Evolutionary conservation across 2,329 filamentous ascomycete genomes (phyloP), one percentile per base, ranked within the genome.

Genomic region (Claviceps citrina): DNA sequence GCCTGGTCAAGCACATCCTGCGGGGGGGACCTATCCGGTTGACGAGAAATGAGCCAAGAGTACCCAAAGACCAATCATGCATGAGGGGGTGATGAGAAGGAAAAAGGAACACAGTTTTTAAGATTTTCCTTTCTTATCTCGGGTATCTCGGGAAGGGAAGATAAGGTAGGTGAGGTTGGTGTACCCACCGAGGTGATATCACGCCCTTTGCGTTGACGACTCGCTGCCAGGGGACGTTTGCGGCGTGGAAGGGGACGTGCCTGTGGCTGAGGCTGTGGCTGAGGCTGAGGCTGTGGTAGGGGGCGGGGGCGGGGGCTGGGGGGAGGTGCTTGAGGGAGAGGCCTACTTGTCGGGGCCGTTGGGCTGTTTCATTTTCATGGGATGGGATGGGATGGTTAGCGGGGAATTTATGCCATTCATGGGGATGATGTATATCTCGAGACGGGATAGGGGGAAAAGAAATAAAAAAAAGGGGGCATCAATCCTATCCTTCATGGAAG

Each of bases 191-290:
- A 7, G 82, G 82, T 33, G 86, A 93, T 49, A 96, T 93, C 43
- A 76, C 67, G 18, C 89, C 87, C 60, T 83, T 89, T 12, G 84
- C 66, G 58, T 89, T 94, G 55, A 96, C 81, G 44, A 96, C 84
- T 43, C 91, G 70, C 65, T 96, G 89, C 89, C 89, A 96, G 0
- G 89, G 89, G 3, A 96, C 89, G 47, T 81, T 95, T 19, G 65
- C 67, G 43, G 71, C 67, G 57, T 94, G 80, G 62, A 81, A 93
- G 94, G 80, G 62, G 81, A 93, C 42, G 60, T 67, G 41, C 55
- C 47, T 0, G 63, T 57, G 0, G 64, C n/a, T n/a, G n/a, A n/a
- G n/a, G n/a, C n/a, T n/a, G n/a, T n/a, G n/a, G n/a, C n/a, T n/a
- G n/a, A n/a, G n/a, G n/a, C n/a, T n/a, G n/a, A n/a, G n/a, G n/a